Base-by-base conservation (phyloP, 352 stramenopile species). In the Phytophthora sojae region DNA sequence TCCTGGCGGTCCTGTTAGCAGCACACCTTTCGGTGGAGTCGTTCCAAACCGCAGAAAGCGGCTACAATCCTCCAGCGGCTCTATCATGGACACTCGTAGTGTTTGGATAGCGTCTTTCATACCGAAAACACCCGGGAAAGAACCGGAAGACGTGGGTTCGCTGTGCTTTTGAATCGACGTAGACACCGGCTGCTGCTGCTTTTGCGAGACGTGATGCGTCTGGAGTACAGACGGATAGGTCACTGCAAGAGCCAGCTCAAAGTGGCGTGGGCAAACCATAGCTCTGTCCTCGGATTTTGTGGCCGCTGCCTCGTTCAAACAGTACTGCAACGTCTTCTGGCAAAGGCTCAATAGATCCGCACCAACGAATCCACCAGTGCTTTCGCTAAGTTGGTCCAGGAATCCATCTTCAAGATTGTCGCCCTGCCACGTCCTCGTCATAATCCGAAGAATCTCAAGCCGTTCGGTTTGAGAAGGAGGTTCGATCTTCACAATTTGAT, bases 11-110 rank as follows among this genome's bases (percentile, higher is more conserved):
- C 98, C 98, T 19, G 99, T 99, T 44, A 99, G 96, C 9, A 99
- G 80, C n/a, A 99, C 96, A 47, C 98, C 98, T 70, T 98, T 93
- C 4, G 97, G 98, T 29, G 97, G 94, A 64, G 96, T 86, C 42
- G 99, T 99, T 21, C 98, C 97, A 67, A 99, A 99, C 63, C 92
- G 88, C 29, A 99, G 88, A 72, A 99, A 99, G 9, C 98, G 85
- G 23, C 91, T 91, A 51, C 94, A 94, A 67, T 99, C 94, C 71
- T 98, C 86, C 50, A 99, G 91, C 17, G 98, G 98, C 76, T 99
- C 99, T 32, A 99, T 80, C 61, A 99, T 87, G 51, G 98, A 98
- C 50, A 99, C 96, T 6, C 92, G 86, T 42, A 99, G 83, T 71
- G 97, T 94, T 67, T 91, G 75, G 64, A 99, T 98, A 0, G 98